Base-by-base conservation (phyloP, 371 early-diverging fungal species). In the Mucor saturninus region DNA sequence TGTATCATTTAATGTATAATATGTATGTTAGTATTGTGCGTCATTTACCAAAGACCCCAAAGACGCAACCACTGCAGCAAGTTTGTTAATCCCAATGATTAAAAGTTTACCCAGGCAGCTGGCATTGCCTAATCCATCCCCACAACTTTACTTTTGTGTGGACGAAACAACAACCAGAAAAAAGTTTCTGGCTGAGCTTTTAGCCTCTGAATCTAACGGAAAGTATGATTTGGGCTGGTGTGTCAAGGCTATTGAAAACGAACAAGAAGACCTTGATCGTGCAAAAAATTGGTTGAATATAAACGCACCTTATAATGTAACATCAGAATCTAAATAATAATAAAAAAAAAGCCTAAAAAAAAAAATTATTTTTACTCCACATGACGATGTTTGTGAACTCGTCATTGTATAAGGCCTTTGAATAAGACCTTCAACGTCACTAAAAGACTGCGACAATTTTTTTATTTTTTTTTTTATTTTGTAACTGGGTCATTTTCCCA, bases 1-100 rank as follows among this genome's bases (percentile, higher is more conserved):
- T 15, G 14, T 9, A 8, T 42, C 3, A 4, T 42, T 21, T 32
- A 43, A 51, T 10, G 31, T 29, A 50, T 39, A 37, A 32, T 62
- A 32, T 56, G n/a, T 29, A 30, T 38, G 45, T 49, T 59, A 81
- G 82, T 79, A 85, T 65, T 94, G 93, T 71, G 88, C 89, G 0
- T 89, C 92, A 4, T 65, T 65, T 42, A 78, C 76, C 28, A 70
- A 74, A 21, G 61, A 65, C 5, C 65, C 81, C 14, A 69, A 85
- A 76, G 89, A 91, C 53, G 83, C 92, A n/a, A 94, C 83, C 4
- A 77, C 78, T 2, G 89, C 93, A 7, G 94, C 92, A 21, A 76
- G 70, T 35, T 72, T 74, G 32, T 59, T 89, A 66, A 77, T 85
- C 49, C 83, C 82, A n/a, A 75, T 84, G 55, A 72, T 89, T 29